These are phyloP conservation scores for Fusarium sp. DNA, from an alignment of 2,329 filamentous ascomycete species.

Conservation along the genomic window DNA sequence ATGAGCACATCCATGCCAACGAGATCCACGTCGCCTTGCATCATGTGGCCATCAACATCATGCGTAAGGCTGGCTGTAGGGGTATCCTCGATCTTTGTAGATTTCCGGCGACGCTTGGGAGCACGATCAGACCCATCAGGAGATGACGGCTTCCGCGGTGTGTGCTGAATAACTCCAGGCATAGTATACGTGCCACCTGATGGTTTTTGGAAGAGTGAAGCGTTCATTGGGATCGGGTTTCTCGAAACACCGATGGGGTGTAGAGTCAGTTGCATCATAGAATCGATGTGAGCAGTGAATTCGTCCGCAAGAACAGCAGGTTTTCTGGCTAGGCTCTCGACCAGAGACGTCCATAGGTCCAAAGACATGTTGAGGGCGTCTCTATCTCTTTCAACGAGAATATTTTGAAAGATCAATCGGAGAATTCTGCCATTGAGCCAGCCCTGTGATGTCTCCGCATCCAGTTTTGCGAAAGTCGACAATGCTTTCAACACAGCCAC, in stretches of 20 bases:
- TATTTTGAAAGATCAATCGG: conserved; percentile 91
- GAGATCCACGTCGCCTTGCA: conserved; percentile 94
- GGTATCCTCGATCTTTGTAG: conserved; percentile 80
- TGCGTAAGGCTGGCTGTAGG: conserved; percentile 75
- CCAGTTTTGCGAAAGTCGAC: conserved; percentile 90
- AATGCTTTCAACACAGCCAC: conserved; percentile 92
- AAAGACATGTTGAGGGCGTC: conserved; percentile 83
- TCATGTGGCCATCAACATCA: conserved; percentile 97
- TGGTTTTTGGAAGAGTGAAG: conserved; percentile 87
- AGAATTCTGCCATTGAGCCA: conserved; percentile 94
- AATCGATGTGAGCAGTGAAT: conserved; percentile 77
- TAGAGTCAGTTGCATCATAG: conserved; percentile 85
- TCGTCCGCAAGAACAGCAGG: conserved; percentile 74
- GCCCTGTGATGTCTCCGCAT: conserved; percentile 79
- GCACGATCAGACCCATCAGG: conserved; percentile 68
- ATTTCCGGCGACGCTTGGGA: conserved; percentile 81
- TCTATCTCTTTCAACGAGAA: conserved; percentile 90
- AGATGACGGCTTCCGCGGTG: conserved; percentile 59
- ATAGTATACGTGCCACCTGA: conserved; percentile 84
- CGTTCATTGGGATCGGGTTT: conserved; percentile 92
- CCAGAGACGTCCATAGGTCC: conserved; percentile 85
- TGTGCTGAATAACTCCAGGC: conserved; percentile 54
- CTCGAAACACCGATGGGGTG: conserved; percentile 93
- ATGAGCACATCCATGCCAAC: conserved; percentile 90
- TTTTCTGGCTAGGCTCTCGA: conserved; percentile 72